Conservation (phyloP, 345 rosid genomes). For the Hibiscus mutabilis region DNA sequence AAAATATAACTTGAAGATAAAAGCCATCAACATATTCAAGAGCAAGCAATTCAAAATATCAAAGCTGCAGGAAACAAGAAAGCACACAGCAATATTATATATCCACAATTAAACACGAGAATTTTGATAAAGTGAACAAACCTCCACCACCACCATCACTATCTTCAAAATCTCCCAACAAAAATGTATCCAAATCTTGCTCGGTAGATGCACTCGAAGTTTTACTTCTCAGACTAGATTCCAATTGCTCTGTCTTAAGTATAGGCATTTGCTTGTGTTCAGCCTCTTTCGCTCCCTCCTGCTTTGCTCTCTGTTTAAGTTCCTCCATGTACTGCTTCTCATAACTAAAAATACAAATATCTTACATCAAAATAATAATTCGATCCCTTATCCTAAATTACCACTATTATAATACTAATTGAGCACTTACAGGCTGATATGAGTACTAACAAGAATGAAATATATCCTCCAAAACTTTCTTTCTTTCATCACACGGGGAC, state of each 20-base stretch:
- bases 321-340: conserved; percentile 79
- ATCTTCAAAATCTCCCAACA: conserved; percentile 84
- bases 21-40: background rate
- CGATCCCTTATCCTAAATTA: background rate
- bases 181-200: conserved; percentile 85
- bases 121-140: conserved; percentile 17
- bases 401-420: background rate
- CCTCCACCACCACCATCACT: conserved; percentile 81
- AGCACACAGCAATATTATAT: background rate
- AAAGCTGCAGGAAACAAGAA: background rate
- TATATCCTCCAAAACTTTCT: conserved; percentile 90
- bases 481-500: conserved; percentile 93
- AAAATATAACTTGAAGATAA: background rate
- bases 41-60: conserved; percentile 2
- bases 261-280: conserved; percentile 35
- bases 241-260: conserved; percentile 29
- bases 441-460: conserved; percentile 88
- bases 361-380: background rate
- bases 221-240: conserved; percentile 39
- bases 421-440: conserved; percentile 65
- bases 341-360: conserved; percentile 27
- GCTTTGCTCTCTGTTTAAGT: conserved; percentile 43
- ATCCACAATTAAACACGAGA: background rate
- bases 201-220: conserved; percentile 43
- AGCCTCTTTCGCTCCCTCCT: conserved; percentile 41